Evolutionary conservation across 768 basidiomycete genomes (phyloP).

Genomic region (Hypsizygus marmoreus): DNA sequence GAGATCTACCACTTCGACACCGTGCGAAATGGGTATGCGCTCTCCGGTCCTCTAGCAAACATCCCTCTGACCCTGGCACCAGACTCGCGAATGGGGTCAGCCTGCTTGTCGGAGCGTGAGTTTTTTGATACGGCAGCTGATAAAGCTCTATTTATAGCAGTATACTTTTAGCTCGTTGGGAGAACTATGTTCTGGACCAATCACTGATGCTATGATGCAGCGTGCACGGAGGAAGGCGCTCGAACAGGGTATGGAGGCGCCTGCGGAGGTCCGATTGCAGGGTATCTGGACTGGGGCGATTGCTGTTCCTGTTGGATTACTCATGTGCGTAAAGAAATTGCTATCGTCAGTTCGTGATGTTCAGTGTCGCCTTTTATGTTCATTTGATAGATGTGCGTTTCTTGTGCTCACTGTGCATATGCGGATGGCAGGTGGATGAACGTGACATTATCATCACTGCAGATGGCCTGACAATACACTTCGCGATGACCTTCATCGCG

Average conservation of each 20-base stretch:
- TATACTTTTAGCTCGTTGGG: slow-evolving; percentile 29
- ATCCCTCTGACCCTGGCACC: not conserved
- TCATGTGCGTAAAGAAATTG: slow-evolving; percentile 37
- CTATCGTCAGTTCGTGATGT: no score
- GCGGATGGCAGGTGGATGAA: not conserved
- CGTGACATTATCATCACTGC: not conserved
- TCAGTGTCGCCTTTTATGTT: not conserved
- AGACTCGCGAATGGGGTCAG: slow-evolving; percentile 40
- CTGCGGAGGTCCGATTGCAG: slow-evolving; percentile 37
- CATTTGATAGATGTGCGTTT: slow-evolving; percentile 16
- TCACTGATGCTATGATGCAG: slow-evolving; percentile 38
- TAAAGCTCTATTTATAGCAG: no score
- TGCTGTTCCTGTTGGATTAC: slow-evolving; percentile 33
- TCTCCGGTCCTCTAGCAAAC: not conserved
- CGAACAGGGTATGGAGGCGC: slow-evolving; percentile 21
- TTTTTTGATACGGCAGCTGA: not conserved
- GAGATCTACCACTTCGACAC: slow-evolving; percentile 40
- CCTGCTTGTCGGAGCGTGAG: slow-evolving; percentile 37
- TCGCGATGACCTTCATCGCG: slow-evolving; percentile 34
- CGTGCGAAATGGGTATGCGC: slow-evolving; percentile 34
- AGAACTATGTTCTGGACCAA: slow-evolving; percentile 37
- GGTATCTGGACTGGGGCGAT: slow-evolving; percentile 42
- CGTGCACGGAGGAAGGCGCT: slow-evolving; percentile 31
- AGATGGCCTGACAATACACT: slow-evolving; percentile 39
- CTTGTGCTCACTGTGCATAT: no score